Evolutionary conservation across 164 flowering plant species (phyloP), one percentile per base, ranked within the genome.

Genomic region (Chloranthus sessilifolius): DNA sequence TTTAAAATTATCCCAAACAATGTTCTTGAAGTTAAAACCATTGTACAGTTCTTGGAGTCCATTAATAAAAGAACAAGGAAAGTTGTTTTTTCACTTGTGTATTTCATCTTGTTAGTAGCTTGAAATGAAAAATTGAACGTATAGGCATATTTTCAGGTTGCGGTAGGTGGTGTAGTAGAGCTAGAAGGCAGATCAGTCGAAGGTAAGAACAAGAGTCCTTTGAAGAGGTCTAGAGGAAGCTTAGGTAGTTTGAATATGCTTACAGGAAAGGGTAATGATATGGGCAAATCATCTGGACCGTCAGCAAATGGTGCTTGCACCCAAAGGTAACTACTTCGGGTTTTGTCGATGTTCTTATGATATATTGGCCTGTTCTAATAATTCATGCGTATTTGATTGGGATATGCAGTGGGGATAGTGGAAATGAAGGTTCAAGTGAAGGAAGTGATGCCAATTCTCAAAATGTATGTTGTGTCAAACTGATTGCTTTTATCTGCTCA

Each of bases 221-320:
- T 61, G 16, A 67, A 62, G 59, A 53, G 61, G 53, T 58, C 67
- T 11, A 77, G 66, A 45, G 76, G 65, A 56, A 74, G 79, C 63
- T 66, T 74, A 36, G 82, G 76, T 20, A 74, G 73, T 61, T 47
- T 77, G 43, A 71, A 56, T 62, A 77, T 74, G 74, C 65, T 77
- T 42, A 68, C 73, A 5, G 71, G 76, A 41, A 77, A 69, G 55
- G 53, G 56, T 34, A 58, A 58, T 54, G 76, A 71, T 40, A 53
- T 56, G 39, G 73, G 65, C 33, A 74, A 66, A 67, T 34, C 72
- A 50, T 49, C 74, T 49, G 76, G 76, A 29, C 49, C 70, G 22
- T 60, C 60, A 27, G 46, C 46, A 36, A 67, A 62, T 54, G 60
- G 64, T 29, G 67, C 35, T 25, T 27, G 40, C 19, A 58, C 71